phyloP scores from a whole-genome alignment of 768 basidiomycete genomes.

The Termitomyces sp. region DNA sequence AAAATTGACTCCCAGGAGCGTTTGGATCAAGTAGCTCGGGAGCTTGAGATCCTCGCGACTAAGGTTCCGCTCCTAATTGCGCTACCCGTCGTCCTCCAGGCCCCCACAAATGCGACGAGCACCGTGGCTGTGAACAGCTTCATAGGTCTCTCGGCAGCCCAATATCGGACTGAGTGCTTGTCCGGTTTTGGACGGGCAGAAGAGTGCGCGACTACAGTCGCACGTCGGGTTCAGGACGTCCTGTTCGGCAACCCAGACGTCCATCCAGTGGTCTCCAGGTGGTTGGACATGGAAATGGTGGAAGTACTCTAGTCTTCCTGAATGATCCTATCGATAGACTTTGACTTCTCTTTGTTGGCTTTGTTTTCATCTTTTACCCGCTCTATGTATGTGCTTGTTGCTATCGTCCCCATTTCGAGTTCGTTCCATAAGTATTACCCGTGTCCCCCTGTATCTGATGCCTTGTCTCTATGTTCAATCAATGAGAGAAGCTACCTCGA shows the following conservation, averaged over 20 bases:
- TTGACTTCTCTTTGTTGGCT: neutral
- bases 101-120: slow-evolving; percentile 35
- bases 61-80: slow-evolving; percentile 75
- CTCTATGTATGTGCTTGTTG: neutral
- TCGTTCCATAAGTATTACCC: neutral
- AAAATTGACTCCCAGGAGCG: slow-evolving; percentile 17
- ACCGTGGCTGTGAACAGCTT: slow-evolving; percentile 47
- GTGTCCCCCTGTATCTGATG: neutral
- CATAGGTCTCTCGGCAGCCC: slow-evolving; percentile 54
- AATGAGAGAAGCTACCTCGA: too few species aligned
- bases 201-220: slow-evolving; percentile 61
- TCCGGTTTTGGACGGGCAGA: slow-evolving; percentile 77
- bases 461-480: neutral
- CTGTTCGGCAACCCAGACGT: slow-evolving; percentile 31
- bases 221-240: slow-evolving; percentile 50
- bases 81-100: slow-evolving; percentile 61
- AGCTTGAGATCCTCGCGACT: slow-evolving; percentile 52
- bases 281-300: slow-evolving; percentile 47
- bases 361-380: neutral
- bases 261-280: slow-evolving; percentile 37
- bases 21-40: slow-evolving; percentile 29
- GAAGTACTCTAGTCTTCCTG: slow-evolving; percentile 14
- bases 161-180: slow-evolving; percentile 67
- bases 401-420: too few species aligned
- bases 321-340: neutral